phyloP scores from a whole-genome alignment of 805 yeast genomes.

The Metschnikowia dekortorum region DNA sequence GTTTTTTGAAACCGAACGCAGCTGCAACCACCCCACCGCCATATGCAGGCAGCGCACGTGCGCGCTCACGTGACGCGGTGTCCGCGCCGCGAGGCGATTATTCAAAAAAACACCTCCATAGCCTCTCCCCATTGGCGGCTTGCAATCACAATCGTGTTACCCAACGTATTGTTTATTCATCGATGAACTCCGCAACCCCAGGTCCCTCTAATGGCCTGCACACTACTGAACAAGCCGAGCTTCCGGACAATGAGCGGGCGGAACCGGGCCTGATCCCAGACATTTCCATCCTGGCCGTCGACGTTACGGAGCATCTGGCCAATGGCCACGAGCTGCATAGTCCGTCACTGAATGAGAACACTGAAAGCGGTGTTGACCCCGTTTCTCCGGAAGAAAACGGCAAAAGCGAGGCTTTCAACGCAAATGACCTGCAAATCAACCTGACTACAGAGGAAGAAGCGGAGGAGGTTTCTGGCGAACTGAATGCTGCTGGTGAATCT shows the following conservation, averaged over 20 bases:
- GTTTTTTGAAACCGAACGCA: too few relatives aligned
- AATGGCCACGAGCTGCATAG: background rate
- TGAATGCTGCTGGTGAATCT: background rate
- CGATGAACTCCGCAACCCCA: background rate
- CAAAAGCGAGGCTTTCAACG: background rate
- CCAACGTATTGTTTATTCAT: background rate
- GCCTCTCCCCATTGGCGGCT: background rate
- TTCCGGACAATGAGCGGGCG: background rate
- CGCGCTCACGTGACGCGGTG: background rate
- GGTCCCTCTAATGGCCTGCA: background rate
- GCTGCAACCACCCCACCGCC: too few relatives aligned
- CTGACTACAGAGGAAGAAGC: background rate
- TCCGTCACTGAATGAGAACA: background rate
- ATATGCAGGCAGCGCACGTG: background rate
- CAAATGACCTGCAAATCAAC: background rate
- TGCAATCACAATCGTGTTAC: background rate
- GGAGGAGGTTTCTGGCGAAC: background rate
- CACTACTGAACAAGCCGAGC: background rate
- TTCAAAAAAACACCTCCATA: background rate
- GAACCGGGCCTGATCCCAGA: background rate
- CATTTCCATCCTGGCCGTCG: background rate
- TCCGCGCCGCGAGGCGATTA: background rate
- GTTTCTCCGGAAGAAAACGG: slow-evolving; percentile 4
- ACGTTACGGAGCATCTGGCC: background rate
- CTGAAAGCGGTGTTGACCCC: background rate